Evolutionary conservation across 495 filamentous ascomycete genomes (phyloP).

Genomic region (Aspergillus steynii): DNA sequence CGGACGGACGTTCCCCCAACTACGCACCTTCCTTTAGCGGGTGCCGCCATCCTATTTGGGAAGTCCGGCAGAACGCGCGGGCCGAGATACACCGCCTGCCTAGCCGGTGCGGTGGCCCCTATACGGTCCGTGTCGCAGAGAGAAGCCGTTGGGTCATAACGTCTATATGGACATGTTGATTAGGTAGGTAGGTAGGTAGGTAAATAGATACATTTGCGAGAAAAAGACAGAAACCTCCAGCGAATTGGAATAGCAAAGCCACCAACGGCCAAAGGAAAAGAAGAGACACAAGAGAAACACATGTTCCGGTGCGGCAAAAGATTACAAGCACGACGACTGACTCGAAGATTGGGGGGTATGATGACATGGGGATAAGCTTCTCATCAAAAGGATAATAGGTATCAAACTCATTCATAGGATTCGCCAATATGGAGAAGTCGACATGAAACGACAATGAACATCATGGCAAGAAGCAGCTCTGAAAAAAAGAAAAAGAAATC

Average conservation of each 20-base stretch:
- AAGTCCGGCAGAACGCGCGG: not conserved
- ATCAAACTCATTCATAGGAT: constrained; percentile 19
- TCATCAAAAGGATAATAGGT: constrained; percentile 12
- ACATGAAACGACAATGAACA: constrained; percentile 19
- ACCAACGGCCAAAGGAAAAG: constrained; percentile 13
- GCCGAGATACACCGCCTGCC: not conserved
- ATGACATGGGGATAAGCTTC: constrained; percentile 24
- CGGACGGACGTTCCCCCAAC: not conserved
- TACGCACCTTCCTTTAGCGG: not conserved
- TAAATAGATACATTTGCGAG: constrained; percentile 3
- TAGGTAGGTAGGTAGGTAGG: not conserved
- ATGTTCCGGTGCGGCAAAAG: constrained; percentile 1
- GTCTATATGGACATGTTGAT: constrained; percentile 10
- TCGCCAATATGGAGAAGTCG: constrained; percentile 14
- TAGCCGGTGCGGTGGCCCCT: not conserved
- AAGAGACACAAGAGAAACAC: constrained; percentile 9
- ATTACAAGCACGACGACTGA: constrained; percentile 14
- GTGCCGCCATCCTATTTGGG: not conserved
- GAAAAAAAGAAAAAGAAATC: constrained; percentile 4
- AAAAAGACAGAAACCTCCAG: not conserved
- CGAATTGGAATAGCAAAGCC: not conserved
- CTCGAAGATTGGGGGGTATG: constrained; percentile 23
- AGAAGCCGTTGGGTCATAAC: not conserved
- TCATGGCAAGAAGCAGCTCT: constrained; percentile 5
- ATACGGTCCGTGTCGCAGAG: not conserved